phyloP scores from a whole-genome alignment of 148 eudicot genomes.

The Bassia scoparia region DNA sequence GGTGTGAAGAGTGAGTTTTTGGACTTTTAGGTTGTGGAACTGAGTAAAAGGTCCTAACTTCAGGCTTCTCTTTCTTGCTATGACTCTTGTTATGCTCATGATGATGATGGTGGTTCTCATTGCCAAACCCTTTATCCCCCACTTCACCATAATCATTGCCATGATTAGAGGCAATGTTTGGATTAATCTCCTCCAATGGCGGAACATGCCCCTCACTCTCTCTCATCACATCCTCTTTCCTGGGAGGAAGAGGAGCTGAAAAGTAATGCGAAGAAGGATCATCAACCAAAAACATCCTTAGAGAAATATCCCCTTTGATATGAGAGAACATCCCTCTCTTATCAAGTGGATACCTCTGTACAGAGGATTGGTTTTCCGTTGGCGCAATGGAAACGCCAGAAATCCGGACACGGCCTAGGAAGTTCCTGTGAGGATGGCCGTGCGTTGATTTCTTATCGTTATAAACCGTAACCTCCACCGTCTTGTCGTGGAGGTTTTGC shows the following conservation, averaged over 20 bases:
- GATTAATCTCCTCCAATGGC: constrained; percentile 34
- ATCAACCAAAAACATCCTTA: constrained; percentile 40
- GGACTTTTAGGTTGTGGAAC: constrained; percentile 39
- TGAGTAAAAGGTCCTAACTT: constrained; percentile 63
- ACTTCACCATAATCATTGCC: constrained; percentile 15
- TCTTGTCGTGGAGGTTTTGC: constrained; percentile 21
- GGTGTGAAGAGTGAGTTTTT: constrained; percentile 13
- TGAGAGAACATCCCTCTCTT: constrained; percentile 74
- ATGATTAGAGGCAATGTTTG: constrained; percentile 19
- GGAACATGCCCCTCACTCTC: neutral
- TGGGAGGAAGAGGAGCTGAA: neutral
- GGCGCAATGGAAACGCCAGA: constrained; percentile 53
- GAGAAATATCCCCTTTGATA: constrained; percentile 73
- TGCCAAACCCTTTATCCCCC: neutral
- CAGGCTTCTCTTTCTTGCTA: constrained; percentile 29
- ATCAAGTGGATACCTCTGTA: constrained; percentile 75
- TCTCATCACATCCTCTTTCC: constrained; percentile 17
- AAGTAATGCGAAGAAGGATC: constrained; percentile 7
- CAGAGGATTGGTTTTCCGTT: constrained; percentile 38
- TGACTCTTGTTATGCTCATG: constrained; percentile 27
- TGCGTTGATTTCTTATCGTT: constrained; percentile 42
- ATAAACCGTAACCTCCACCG: constrained; percentile 50
- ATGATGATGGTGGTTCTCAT: constrained; percentile 5
- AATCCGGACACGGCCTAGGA: constrained; percentile 77
- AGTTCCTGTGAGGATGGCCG: constrained; percentile 41